Evolutionary conservation across 306 rosid species (phyloP).

Genomic region (Echinosophora koreensis): DNA sequence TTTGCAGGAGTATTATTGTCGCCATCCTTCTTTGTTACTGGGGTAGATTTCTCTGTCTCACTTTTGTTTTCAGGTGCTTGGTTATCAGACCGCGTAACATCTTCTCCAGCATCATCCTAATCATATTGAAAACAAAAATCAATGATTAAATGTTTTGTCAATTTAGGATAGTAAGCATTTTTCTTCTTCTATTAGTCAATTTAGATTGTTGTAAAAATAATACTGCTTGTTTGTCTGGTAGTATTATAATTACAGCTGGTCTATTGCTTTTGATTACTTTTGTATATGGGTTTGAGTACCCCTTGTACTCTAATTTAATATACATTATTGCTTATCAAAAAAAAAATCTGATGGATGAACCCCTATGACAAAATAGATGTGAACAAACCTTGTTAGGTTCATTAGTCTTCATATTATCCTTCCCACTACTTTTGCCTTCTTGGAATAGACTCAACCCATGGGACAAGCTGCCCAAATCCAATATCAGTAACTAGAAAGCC

Average conservation of each 20-base stretch:
- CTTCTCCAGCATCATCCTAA: constrained; percentile 71
- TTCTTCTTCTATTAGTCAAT: neutral
- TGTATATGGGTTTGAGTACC: too few relatives aligned
- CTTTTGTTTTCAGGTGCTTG: constrained; percentile 66
- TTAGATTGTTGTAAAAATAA: too few relatives aligned
- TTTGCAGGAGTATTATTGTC: constrained; percentile 72
- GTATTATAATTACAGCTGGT: too few relatives aligned
- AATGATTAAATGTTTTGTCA: neutral
- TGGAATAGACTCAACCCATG: constrained; percentile 77
- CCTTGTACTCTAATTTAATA: too few relatives aligned
- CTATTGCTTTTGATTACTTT: too few relatives aligned
- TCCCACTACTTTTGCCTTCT: constrained; percentile 64
- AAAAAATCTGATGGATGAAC: neutral
- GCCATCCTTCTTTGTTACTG: constrained; percentile 70
- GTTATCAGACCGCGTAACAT: constrained; percentile 53
- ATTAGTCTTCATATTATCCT: constrained; percentile 61
- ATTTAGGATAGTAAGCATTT: neutral
- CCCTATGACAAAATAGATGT: constrained; percentile 3
- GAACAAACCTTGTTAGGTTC: constrained; percentile 68
- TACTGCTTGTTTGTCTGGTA: too few relatives aligned
- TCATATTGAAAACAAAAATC: constrained; percentile 31
- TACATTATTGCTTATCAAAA: too few relatives aligned
- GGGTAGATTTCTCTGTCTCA: constrained; percentile 68
- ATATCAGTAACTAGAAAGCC: constrained; percentile 30
- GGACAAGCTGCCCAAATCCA: constrained; percentile 68